Evolutionary conservation across 768 basidiomycete genomes (phyloP), one percentile per base, ranked within the genome.

Genomic region (Hygrocybe coccinea): DNA sequence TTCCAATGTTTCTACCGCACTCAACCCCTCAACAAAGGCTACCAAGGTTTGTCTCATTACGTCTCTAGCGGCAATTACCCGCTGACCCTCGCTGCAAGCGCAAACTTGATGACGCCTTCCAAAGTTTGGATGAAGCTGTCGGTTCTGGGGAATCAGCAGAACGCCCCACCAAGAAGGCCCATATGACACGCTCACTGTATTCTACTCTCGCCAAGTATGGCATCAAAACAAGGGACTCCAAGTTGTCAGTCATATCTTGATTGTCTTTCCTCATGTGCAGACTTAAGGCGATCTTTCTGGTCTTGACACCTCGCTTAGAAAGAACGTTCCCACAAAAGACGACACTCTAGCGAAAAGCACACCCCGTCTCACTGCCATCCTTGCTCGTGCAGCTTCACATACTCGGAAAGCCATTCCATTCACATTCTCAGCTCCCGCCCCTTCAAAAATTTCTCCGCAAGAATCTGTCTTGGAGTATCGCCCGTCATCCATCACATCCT

Each of bases 31-130:
- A 17, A 65, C 69, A 41, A 60, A 68, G 49, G 65, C 72, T 36
- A 82, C 78, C 43, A 83, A 83, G 69, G 80, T 79, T 29, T 35
- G 65, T 10, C 22, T 25, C 15, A 43, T n/a, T 15, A 15, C 15
- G 5, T 41, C 38, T 11, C 10, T 41, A 11, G 4, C 10, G 15
- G 21, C 24, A 36, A 17, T 15, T 22, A 34, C 49, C 44, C 3
- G 11, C 21, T 46, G 21, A 46, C 21, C 39, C 55, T 45, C 36
- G 4, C 37, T 19, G 15, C 22, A 56, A 91, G 87, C 79, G 90
- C 48, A 92, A 91, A 71, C 80, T 91, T 47, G 85, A 89, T 56
- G 89, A 91, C 69, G 91, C 87, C 29, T 81, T 92, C 56, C 81
- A 85, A 51, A 77, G 72, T 39, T 67, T 92, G 50, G 90, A 92